These are phyloP conservation scores for Trichophaea hybrida DNA, from an alignment of 2,329 filamentous ascomycete genomes.

Conservation along the genomic window DNA sequence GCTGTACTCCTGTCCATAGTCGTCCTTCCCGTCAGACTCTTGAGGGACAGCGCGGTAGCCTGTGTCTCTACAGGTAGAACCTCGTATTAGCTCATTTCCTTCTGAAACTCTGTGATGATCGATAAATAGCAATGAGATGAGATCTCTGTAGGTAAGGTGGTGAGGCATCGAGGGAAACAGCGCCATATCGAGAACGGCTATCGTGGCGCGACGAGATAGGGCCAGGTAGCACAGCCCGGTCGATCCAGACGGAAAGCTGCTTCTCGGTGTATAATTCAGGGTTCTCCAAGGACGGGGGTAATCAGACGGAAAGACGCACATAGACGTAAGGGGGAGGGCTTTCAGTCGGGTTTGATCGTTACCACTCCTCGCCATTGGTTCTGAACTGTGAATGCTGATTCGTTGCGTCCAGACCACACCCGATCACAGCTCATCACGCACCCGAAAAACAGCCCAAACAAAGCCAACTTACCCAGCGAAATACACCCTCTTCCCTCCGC, in stretches of 20 bases:
- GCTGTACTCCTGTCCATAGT: conserved; percentile 54
- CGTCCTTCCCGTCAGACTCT: conserved; percentile 47
- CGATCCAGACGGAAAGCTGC: conserved; percentile 1
- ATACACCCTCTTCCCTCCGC: conserved; percentile 63
- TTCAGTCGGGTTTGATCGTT: neutral
- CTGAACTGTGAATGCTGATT: neutral
- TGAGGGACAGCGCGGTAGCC: conserved; percentile 66
- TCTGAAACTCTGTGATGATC: no score
- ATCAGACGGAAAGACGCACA: neutral
- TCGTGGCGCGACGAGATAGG: conserved; percentile 2
- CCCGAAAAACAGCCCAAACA: neutral
- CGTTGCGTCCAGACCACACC: neutral
- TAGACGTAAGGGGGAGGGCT: neutral
- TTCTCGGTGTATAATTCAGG: neutral
- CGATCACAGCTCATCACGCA: neutral
- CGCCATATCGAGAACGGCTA: neutral
- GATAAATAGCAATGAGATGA: no score
- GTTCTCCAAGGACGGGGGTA: neutral
- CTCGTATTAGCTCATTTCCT: no score
- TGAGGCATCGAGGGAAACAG: neutral
- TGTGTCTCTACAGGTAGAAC: conserved; percentile 50
- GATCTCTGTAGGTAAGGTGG: neutral
- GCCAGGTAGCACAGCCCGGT: conserved; percentile 2
- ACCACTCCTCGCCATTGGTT: neutral
- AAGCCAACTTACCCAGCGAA: conserved; percentile 47